These are phyloP conservation scores for Ceriops decandra DNA, from an alignment of 345 rosid species.

Conservation along the genomic window DNA sequence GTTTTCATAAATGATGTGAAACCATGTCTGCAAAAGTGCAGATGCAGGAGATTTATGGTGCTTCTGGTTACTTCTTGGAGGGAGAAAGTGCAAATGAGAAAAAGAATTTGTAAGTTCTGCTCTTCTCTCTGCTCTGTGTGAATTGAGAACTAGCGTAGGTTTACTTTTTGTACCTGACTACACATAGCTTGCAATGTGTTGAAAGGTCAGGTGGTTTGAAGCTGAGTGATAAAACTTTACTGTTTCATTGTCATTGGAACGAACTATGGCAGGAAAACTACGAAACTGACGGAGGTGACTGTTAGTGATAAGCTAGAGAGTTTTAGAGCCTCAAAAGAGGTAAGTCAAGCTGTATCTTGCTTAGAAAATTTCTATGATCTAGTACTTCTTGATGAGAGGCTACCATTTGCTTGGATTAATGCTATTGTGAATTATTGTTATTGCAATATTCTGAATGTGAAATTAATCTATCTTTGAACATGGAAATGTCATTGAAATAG, in stretches of 20 bases:
- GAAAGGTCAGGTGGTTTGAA: background rate
- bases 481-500: slow-evolving; percentile 43
- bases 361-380: background rate
- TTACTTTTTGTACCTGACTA: background rate
- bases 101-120: slow-evolving; percentile 40
- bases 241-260: slow-evolving; percentile 15
- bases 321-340: slow-evolving; percentile 6
- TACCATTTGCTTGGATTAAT: too few species aligned
- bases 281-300: background rate
- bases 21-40: slow-evolving; percentile 29
- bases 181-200: background rate
- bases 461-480: background rate
- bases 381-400: background rate
- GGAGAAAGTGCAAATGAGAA: slow-evolving; percentile 44
- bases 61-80: slow-evolving; percentile 83
- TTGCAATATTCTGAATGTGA: background rate
- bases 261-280: slow-evolving; percentile 44
- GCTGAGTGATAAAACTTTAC: background rate
- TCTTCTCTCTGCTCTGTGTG: background rate
- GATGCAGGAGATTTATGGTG: slow-evolving; percentile 94
- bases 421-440: background rate
- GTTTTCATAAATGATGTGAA: slow-evolving; percentile 10
- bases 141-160: background rate
- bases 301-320: slow-evolving; percentile 10
- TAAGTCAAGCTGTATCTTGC: background rate